Evolutionary conservation across 805 yeast species (phyloP).

Genomic region (Scheffersomyces ergatensis): DNA sequence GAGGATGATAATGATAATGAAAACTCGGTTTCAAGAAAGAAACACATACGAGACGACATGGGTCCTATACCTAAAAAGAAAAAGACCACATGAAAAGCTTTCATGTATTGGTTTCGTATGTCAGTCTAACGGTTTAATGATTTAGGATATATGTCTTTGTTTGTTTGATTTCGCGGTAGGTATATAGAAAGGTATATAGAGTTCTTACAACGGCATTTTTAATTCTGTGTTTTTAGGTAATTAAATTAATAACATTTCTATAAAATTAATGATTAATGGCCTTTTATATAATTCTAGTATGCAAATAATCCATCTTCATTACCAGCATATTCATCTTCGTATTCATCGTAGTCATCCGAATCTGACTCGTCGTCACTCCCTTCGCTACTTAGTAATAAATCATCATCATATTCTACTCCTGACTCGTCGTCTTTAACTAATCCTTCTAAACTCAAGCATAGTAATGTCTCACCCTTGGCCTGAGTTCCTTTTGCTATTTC

Average conservation of each 20-base stretch:
- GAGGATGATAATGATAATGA: background rate
- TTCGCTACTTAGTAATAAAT: constrained; percentile 42
- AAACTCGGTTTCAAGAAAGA: constrained; percentile 1
- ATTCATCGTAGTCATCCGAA: constrained; percentile 49
- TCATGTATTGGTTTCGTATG: too few relatives aligned
- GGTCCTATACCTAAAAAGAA: constrained; percentile 8
- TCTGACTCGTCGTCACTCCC: constrained; percentile 53
- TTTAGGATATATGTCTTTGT: too few relatives aligned
- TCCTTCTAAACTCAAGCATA: constrained; percentile 41
- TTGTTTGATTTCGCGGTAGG: too few relatives aligned
- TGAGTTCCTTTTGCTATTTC: constrained; percentile 56
- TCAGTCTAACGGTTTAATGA: too few relatives aligned
- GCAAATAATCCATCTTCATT: constrained; percentile 50
- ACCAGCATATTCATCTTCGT: constrained; percentile 54
- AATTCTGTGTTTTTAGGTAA: too few relatives aligned
- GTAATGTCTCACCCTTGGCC: constrained; percentile 59
- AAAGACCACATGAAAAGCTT: too few relatives aligned
- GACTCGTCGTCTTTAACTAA: constrained; percentile 34
- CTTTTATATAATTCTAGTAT: constrained; percentile 18
- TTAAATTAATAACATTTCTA: background rate
- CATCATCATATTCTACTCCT: constrained; percentile 28
- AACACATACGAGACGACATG: constrained; percentile 7
- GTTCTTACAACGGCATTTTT: too few relatives aligned
- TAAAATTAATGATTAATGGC: constrained; percentile 1
- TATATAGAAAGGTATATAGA: too few relatives aligned